Conservation (phyloP, 352 stramenopile species). For the Aphanomyces astaci region DNA sequence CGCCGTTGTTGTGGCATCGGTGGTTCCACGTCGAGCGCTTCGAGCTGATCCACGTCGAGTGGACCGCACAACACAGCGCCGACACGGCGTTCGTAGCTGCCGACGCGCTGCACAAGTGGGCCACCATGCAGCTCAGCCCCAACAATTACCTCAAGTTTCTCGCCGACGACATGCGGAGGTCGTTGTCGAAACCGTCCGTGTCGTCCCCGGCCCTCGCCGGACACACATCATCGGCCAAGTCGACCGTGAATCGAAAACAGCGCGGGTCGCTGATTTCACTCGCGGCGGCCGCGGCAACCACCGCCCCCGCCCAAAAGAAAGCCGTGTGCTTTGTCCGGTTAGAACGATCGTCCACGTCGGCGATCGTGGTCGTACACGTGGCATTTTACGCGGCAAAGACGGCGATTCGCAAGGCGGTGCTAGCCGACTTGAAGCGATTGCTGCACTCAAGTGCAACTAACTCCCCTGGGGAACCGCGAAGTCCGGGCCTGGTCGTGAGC, state of each 20-base stretch:
- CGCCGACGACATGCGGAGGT: neutral
- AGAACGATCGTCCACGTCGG: constrained; percentile 65
- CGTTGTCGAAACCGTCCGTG: neutral
- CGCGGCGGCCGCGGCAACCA: neutral
- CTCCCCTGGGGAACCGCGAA: neutral
- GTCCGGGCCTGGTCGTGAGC: constrained; percentile 41
- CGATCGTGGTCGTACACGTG: constrained; percentile 65
- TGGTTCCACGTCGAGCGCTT: constrained; percentile 87
- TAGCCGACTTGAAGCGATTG: constrained; percentile 60
- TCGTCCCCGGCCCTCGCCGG: no score
- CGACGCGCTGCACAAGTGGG: constrained; percentile 59
- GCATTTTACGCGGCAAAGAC: constrained; percentile 78
- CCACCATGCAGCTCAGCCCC: constrained; percentile 61
- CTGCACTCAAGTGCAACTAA: constrained; percentile 50
- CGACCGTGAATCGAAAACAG: constrained; percentile 19
- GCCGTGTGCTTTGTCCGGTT: constrained; percentile 77
- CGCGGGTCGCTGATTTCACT: constrained; percentile 2
- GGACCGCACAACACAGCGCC: neutral
- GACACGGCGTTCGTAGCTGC: constrained; percentile 37
- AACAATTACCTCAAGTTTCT: constrained; percentile 80
- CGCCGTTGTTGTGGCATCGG: constrained; percentile 80
- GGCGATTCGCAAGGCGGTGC: constrained; percentile 49
- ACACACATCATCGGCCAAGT: no score
- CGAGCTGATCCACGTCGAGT: constrained; percentile 55
- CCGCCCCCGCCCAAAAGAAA: constrained; percentile 23